Evolutionary conservation across 139 green algal genomes (phyloP), one percentile per base, ranked within the genome.

Genomic region (Closterium sp.): DNA sequence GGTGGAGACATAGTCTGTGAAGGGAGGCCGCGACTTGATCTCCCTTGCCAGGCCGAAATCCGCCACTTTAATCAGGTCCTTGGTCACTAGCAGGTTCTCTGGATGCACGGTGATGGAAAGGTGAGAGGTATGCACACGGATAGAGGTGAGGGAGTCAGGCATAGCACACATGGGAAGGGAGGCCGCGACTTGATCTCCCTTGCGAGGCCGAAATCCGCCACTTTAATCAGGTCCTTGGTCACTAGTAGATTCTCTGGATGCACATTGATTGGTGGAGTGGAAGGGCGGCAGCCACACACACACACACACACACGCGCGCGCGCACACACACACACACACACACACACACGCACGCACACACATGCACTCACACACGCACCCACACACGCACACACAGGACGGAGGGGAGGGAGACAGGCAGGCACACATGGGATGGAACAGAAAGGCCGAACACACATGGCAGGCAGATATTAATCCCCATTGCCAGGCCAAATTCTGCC

Each of bases 181-280:
- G 97, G 97, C 3, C 96, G 91, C 0, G 96, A 98, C 1, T 96
- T 92, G 38, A 98, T 97, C 95, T 99, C 97, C 22, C 97, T 93
- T 1, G 98, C 98, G 32, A 99, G 95, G 9, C 98, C 98, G 96
- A 99, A 98, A 94, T 99, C 98, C 29, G 97, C 98, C 21, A 99
- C 96, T 93, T 99, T 99, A 79, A 99, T 93, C 1, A 79, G 31
- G 45, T 91, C 90, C 24, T 85, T 86, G 62, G 94, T 96, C 70
- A 97, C 96, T 62, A 99, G 94, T 88, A 99, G 94, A 94, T 99
- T 99, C 94, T 99, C 97, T 96, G 96, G 19, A 90, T 2, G 27
- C 50, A 79, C 5, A 88, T 7, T 17, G 7, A 88, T 17, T 13
- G 30, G 7, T 62, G 5, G 42, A 62, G 42, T 13, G 42, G 42